phyloP scores from a whole-genome alignment of 768 basidiomycete genomes.

The Pleurotus pulmonarius region DNA sequence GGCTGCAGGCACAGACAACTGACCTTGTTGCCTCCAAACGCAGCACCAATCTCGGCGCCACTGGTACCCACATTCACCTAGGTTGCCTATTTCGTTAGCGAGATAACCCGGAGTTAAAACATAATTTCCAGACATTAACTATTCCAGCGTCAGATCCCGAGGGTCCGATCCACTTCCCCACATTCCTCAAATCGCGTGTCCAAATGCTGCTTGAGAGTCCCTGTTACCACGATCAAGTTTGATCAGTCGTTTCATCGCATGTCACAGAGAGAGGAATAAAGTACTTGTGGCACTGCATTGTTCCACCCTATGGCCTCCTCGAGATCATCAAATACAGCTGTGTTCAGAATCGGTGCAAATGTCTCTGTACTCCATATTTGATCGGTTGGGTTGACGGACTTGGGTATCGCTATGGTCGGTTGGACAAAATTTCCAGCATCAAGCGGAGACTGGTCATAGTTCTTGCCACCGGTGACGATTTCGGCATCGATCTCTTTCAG shows the following conservation, averaged over 20 bases:
- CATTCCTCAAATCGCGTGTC: conserved; percentile 78
- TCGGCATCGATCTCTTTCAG: conserved; percentile 67
- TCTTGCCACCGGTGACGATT: conserved; percentile 69
- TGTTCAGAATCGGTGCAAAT: conserved; percentile 88
- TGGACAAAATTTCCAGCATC: conserved; percentile 82
- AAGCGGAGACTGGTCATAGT: conserved; percentile 48
- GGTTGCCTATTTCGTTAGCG: conserved; percentile 7
- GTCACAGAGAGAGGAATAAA: conserved; percentile 10
- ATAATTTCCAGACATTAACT: conserved; percentile 64
- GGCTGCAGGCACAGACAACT: conserved; percentile 18
- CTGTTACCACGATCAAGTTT: conserved; percentile 25
- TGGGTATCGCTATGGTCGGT: conserved; percentile 79
- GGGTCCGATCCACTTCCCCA: conserved; percentile 92
- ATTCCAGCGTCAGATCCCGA: conserved; percentile 89
- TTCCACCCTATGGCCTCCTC: conserved; percentile 89
- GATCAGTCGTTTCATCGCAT: conserved; percentile 7
- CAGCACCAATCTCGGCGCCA: conserved; percentile 67
- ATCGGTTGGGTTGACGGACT: conserved; percentile 47
- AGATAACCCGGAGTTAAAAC: conserved; percentile 9
- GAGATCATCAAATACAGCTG: conserved; percentile 80
- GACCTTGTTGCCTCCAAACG: conserved; percentile 94
- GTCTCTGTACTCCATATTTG: conserved; percentile 75
- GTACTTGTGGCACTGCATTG: conserved; percentile 79
- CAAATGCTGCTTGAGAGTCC: conserved; percentile 91
- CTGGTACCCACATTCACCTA: conserved; percentile 59